Evolutionary conservation across 2,329 filamentous ascomycete genomes (phyloP), one percentile per base, ranked within the genome.

Genomic region (Ciborinia camelliae): DNA sequence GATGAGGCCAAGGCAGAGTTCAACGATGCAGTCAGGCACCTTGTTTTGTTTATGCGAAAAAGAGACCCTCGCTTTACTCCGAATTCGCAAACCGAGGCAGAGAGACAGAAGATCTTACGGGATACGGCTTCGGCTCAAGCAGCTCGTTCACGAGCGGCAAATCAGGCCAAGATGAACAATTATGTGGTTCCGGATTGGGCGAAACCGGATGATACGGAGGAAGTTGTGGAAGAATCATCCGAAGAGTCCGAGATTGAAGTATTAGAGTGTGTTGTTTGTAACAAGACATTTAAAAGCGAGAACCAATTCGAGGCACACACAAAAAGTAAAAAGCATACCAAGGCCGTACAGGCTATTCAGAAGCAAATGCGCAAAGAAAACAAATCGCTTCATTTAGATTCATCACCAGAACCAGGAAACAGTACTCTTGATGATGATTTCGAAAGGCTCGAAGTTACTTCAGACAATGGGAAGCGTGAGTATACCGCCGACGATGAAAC

Each of bases 241-340:
- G 84, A 84, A 32, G 80, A 82, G n/a, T 81, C 80, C 2, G 83
- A 84, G 50, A 69, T 73, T 67, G 83, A 89, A 69, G 79, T 86
- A 37, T 84, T 91, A 62, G 88, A 88, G 71, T 98, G 95, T 74
- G 84, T 89, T 3, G 84, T 87, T 5, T 98, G 95, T 76, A 84
- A 86, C 69, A 91, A 90, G 69, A 83, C 79, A 0, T 99, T 98
- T 78, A 86, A 97, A 77, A 98, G 93, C 73, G 90, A 96, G 74
- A 92, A 92, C 69, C 94, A 98, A 74, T 92, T 90, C 67, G 88
- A 96, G 72, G 89, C 90, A 3, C 95, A 99, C 73, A 93, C 97
- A 78, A 92, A 90, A 79, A 98, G 94, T 81, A 99, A 97, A 76
- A 99, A 98, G 77, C 95, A 99, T 73, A 78, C 88, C 67, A 98